phyloP scores from a whole-genome alignment of 2,329 filamentous ascomycete species.

The Phyllosticta capitalensis region DNA sequence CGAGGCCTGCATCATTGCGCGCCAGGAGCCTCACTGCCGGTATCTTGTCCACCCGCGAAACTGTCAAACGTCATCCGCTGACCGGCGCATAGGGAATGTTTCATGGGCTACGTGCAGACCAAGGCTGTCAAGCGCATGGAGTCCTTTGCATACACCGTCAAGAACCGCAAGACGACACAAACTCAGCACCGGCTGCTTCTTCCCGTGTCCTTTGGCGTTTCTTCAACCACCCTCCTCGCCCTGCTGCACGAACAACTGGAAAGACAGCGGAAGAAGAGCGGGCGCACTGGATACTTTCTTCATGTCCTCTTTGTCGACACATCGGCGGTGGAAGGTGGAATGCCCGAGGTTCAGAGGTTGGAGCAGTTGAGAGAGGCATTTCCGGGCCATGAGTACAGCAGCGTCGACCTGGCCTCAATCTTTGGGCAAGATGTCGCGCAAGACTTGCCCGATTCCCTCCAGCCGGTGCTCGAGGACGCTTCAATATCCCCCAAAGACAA shows the following conservation, averaged over 20 bases:
- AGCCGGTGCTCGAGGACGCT: not conserved
- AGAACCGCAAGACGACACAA: slow-evolving; percentile 33
- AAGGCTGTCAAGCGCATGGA: slow-evolving; percentile 76
- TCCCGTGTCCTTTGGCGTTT: slow-evolving; percentile 74
- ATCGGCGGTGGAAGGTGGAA: slow-evolving; percentile 43
- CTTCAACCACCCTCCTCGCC: slow-evolving; percentile 67
- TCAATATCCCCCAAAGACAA: slow-evolving; percentile 13
- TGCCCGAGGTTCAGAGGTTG: slow-evolving; percentile 25
- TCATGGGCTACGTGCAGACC: slow-evolving; percentile 62
- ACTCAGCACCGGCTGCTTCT: slow-evolving; percentile 54
- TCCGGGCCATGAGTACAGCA: slow-evolving; percentile 55
- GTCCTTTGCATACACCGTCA: slow-evolving; percentile 44
- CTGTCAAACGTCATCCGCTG: not conserved
- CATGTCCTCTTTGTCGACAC: slow-evolving; percentile 42
- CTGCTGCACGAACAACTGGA: slow-evolving; percentile 62
- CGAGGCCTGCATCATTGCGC: slow-evolving; percentile 44
- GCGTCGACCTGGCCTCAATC: slow-evolving; percentile 54
- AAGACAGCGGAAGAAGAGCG: slow-evolving; percentile 54
- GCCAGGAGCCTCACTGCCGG: slow-evolving; percentile 52
- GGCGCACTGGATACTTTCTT: slow-evolving; percentile 59
- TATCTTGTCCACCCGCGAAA: slow-evolving; percentile 21
- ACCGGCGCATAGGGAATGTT: slow-evolving; percentile 54
- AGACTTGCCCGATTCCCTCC: slow-evolving; percentile 11
- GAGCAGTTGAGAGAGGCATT: slow-evolving; percentile 44
- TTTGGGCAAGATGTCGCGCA: not conserved